Evolutionary conservation across 306 rosid species (phyloP).

Genomic region (Adenanthera pavonina): DNA sequence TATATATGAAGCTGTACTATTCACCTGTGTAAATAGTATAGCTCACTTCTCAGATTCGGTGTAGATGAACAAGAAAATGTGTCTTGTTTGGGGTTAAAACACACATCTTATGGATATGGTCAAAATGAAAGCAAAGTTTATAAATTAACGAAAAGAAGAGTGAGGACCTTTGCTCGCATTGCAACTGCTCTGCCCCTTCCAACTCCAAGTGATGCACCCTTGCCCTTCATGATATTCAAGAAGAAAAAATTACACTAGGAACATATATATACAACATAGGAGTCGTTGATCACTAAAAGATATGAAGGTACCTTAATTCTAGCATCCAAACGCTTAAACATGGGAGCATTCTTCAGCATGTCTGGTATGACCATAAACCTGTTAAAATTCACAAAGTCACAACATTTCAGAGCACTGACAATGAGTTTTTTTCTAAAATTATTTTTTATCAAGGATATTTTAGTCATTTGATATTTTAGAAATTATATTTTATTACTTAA

Average conservation of each 20-base stretch:
- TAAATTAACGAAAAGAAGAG: neutral
- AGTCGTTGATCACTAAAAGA: constrained; percentile 16
- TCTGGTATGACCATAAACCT: constrained; percentile 99
- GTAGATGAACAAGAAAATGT: neutral
- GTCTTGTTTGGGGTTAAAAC: constrained; percentile 12
- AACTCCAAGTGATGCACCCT: constrained; percentile 99
- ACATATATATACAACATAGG: neutral
- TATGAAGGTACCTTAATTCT: constrained; percentile 74
- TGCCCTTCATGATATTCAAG: constrained; percentile 71
- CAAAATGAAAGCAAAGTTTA: neutral
- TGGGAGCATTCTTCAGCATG: constrained; percentile 98
- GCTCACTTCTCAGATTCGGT: neutral
- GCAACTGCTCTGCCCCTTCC: constrained; percentile 99
- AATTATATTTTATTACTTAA: no score
- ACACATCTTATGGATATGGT: neutral
- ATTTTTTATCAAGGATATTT: no score
- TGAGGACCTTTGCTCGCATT: constrained; percentile 89
- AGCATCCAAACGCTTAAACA: constrained; percentile 98
- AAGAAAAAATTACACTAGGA: constrained; percentile 29
- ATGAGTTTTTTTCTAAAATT: no score
- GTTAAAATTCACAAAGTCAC: constrained; percentile 20
- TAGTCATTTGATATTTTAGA: no score
- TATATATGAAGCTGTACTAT: neutral
- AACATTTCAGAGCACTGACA: constrained; percentile 22
- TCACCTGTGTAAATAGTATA: neutral